Conservation (phyloP, 2,329 filamentous ascomycete genomes). For the Talaromyces sp. region DNA sequence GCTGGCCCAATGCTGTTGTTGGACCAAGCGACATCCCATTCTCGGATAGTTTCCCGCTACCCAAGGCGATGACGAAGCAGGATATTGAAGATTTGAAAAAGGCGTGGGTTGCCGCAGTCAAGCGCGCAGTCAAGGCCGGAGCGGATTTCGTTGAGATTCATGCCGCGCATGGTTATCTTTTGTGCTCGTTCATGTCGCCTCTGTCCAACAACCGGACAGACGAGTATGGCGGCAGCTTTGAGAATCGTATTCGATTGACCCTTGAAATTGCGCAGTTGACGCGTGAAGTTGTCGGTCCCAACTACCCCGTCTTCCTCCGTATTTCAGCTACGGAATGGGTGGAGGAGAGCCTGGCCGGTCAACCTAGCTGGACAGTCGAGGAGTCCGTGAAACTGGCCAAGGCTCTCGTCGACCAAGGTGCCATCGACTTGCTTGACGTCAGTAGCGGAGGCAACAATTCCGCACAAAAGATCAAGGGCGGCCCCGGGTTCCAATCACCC, state of each 20-base stretch:
- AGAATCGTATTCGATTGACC: conserved; percentile 65
- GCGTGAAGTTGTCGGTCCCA: conserved; percentile 60
- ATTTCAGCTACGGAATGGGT: conserved; percentile 76
- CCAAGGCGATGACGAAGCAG: conserved; percentile 64
- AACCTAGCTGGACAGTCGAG: conserved; percentile 64
- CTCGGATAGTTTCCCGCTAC: conserved; percentile 58
- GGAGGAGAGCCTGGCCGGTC: conserved; percentile 54
- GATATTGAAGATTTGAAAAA: conserved; percentile 66
- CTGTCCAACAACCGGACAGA: conserved; percentile 66
- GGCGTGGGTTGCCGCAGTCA: conserved; percentile 58
- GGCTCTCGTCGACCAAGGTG: conserved; percentile 65
- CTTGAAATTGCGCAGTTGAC: conserved; percentile 65
- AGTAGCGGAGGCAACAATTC: conserved; percentile 70
- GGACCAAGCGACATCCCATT: conserved; percentile 62
- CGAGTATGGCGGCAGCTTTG: conserved; percentile 50
- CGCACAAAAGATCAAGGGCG: conserved; percentile 41
- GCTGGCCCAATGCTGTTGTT: conserved; percentile 54
- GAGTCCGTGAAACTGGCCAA: conserved; percentile 63
- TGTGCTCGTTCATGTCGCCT: conserved; percentile 68
- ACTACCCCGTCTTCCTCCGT: conserved; percentile 70
- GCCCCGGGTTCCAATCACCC: conserved; percentile 69
- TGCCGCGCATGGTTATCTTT: conserved; percentile 73
- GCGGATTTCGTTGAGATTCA: conserved; percentile 80
- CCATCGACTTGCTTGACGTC: conserved; percentile 77
- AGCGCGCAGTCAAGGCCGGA: conserved; percentile 64